Base-by-base conservation (phyloP, 805 yeast genomes). In the Peterozyma toletana region DNA sequence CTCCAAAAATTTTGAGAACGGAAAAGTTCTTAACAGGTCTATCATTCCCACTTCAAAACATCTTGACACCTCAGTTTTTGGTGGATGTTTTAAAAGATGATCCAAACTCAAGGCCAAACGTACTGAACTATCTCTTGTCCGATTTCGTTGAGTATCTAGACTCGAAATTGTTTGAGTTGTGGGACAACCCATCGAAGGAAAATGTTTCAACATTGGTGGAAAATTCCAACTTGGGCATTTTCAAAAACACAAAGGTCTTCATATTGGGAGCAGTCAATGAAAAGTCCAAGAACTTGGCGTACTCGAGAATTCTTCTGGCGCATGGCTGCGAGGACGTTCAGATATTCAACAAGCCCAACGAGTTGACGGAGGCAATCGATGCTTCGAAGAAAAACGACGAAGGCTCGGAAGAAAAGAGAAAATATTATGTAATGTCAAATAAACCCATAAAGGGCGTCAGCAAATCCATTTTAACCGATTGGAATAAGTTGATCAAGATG, bases 1-100 rank as follows among this genome's bases (percentile, higher is more conserved):
- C 97, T 0, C 96, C 97, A 1, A 78, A 78, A 48, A 70, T 84
- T n/a, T 57, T 85, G 53, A 69, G 97, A 50, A 91, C 98, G 0
- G 96, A 85, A 46, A 93, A 91, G 62, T 90, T 91, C 54, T 68
- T 91, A 31, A 44, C 37, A 2, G 14, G 41, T 9, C 30, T 44
- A n/a, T 29, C 41, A 2, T 40, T 40, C 2, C 13, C 15, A n/a
- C 30, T 44, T 11, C 21, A 44, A 11, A n/a, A 37, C 27, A 37
- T 44, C 29, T 38, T 44, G 31, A 33, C 14, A 13, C 47, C 47
- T 4, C n/a, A 33, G 9, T 44, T 37, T 30, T 34, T 44, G 11
- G 18, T 11, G 3, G 36, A 33, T 14, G 41, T 35, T 2, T 4
- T 36, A n/a, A 21, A 21, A 7, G 15, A 13, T 31, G 34, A 31